These are phyloP conservation scores for Crithidia fasciculata DNA, from an alignment of 208 protist species.

Conservation along the genomic window DNA sequence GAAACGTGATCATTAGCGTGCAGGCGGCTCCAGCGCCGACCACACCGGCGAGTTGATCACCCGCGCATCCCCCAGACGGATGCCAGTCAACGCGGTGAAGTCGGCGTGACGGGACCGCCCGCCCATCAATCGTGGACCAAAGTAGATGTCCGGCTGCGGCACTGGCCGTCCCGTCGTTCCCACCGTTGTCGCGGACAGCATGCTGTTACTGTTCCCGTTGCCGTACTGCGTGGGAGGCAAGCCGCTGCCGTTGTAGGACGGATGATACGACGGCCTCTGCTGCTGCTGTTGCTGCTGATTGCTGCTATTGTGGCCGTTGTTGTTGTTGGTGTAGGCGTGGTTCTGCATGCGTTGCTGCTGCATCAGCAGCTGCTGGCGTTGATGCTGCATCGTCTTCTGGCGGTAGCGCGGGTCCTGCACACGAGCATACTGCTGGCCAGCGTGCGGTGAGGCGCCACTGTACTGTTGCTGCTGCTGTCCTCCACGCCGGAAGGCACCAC, in stretches of 20 bases:
- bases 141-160: constrained; percentile 21
- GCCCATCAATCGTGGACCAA: background rate
- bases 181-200: background rate
- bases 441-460: background rate
- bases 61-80: constrained; percentile 13
- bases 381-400: constrained; percentile 7
- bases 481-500: background rate
- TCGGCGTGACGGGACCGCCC: background rate
- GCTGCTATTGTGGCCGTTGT: background rate
- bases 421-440: background rate
- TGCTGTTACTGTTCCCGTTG: background rate
- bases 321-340: background rate
- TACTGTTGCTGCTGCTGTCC: background rate
- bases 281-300: background rate
- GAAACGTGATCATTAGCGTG: background rate
- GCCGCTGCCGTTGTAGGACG: background rate
- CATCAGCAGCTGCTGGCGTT: background rate
- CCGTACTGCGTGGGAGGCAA: background rate
- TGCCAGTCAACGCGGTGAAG: constrained; percentile 4
- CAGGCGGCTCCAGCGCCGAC: background rate
- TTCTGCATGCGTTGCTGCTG: constrained; percentile 2
- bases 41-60: constrained; percentile 16
- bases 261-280: background rate
- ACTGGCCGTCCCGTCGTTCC: background rate
- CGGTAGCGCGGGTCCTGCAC: background rate